phyloP scores from a whole-genome alignment of 257 asterid species.

The Penstemon eatonii region DNA sequence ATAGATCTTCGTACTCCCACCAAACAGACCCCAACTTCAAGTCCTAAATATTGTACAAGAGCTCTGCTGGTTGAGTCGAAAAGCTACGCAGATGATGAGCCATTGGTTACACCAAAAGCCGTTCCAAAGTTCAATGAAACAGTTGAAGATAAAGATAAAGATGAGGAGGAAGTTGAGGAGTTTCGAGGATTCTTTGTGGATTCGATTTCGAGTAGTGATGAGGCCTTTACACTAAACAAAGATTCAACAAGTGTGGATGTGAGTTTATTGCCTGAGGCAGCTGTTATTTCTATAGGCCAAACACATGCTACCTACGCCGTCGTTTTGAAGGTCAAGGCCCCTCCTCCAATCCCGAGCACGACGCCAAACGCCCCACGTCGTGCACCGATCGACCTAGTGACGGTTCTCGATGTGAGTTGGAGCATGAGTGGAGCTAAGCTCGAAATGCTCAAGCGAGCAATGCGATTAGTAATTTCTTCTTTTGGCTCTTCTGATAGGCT shows the following conservation, averaged over 20 bases:
- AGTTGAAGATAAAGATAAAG: slow-evolving; percentile 21
- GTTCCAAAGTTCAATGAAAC: slow-evolving; percentile 37
- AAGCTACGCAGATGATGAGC: slow-evolving; percentile 71
- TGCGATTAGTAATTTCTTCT: slow-evolving; percentile 80
- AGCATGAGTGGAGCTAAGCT: slow-evolving; percentile 86
- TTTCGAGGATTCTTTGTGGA: slow-evolving; percentile 77
- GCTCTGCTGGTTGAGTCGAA: slow-evolving; percentile 4
- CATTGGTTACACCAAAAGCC: slow-evolving; percentile 55
- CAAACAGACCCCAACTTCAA: slow-evolving; percentile 28
- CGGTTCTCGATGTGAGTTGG: slow-evolving; percentile 79
- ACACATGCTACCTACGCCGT: slow-evolving; percentile 61
- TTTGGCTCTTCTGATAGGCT: slow-evolving; percentile 91
- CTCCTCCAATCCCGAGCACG: slow-evolving; percentile 29
- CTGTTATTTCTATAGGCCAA: slow-evolving; percentile 57
- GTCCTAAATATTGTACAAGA: slow-evolving; percentile 18
- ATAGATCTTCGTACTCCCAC: slow-evolving; percentile 22
- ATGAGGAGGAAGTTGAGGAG: slow-evolving; percentile 52
- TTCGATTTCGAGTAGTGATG: slow-evolving; percentile 54
- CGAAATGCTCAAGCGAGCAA: slow-evolving; percentile 85
- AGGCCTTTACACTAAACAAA: neutral
- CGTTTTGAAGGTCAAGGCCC: slow-evolving; percentile 76
- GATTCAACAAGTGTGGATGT: slow-evolving; percentile 49
- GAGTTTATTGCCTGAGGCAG: slow-evolving; percentile 66
- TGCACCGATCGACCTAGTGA: slow-evolving; percentile 85
- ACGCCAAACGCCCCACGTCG: slow-evolving; percentile 49